phyloP scores from a whole-genome alignment of 768 basidiomycete species.

The Phanerochaete carnosa region DNA sequence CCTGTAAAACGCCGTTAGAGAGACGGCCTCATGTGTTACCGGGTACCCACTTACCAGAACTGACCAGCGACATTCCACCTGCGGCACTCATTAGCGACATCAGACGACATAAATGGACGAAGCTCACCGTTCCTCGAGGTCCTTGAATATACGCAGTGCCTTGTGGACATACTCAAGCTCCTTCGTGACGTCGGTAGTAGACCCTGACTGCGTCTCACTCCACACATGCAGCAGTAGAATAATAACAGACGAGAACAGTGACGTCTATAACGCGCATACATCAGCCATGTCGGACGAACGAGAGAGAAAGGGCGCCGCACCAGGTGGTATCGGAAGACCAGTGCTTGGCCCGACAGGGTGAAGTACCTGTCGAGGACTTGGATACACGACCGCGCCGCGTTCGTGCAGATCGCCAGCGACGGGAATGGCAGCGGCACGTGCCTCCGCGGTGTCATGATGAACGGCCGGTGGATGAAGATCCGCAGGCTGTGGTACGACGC shows the following conservation, averaged over 20 bases:
- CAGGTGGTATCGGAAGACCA: not conserved
- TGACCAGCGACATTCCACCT: not conserved
- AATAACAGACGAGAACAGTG: conserved; percentile 44
- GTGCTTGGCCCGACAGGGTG: not conserved
- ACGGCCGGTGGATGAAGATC: conserved; percentile 46
- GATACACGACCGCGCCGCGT: conserved; percentile 39
- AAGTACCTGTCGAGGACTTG: conserved; percentile 31
- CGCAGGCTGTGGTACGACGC: conserved; percentile 50
- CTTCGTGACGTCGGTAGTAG: conserved; percentile 25
- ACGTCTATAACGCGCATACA: not conserved
- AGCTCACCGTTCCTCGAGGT: conserved; percentile 11
- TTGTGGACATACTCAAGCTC: conserved; percentile 39
- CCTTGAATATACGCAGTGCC: conserved; percentile 30
- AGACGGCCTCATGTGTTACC: not conserved
- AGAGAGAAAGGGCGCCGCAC: too few relatives aligned
- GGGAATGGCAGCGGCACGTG: conserved; percentile 28
- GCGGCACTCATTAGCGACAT: not conserved
- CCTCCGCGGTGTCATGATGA: conserved; percentile 33
- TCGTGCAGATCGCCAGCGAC: conserved; percentile 45
- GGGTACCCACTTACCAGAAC: conserved; percentile 19
- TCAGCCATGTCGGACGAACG: not conserved
- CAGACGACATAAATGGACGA: not conserved
- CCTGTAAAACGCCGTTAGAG: too few relatives aligned
- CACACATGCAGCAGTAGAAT: conserved; percentile 55
- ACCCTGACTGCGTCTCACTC: conserved; percentile 37